Evolutionary conservation across 805 yeast genomes (phyloP).

Genomic region (Starmerella stigmatis): DNA sequence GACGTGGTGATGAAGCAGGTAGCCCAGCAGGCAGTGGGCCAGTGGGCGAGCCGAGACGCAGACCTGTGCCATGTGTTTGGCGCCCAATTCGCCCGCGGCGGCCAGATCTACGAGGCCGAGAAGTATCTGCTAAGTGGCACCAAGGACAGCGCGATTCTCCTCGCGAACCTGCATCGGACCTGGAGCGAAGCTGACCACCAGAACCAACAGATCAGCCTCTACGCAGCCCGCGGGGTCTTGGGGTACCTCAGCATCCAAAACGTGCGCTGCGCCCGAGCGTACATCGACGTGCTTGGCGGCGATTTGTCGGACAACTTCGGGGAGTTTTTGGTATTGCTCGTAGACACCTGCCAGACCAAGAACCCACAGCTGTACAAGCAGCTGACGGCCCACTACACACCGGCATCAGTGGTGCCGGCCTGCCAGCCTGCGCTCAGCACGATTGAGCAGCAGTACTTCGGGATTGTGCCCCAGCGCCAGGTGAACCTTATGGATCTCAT

Average conservation of each 20-base stretch:
- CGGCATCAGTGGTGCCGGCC: slow-evolving; percentile 26
- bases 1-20: slow-evolving; percentile 60
- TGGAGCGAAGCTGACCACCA: slow-evolving; percentile 8
- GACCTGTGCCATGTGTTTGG: slow-evolving; percentile 69
- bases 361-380: slow-evolving; percentile 45
- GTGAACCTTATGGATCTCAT: slow-evolving; percentile 58
- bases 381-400: slow-evolving; percentile 43
- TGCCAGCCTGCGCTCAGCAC: slow-evolving; percentile 39
- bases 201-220: slow-evolving; percentile 15
- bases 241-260: slow-evolving; percentile 65
- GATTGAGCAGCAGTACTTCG: slow-evolving; percentile 55
- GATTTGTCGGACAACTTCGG: slow-evolving; percentile 27
- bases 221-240: slow-evolving; percentile 51
- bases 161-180: slow-evolving; percentile 37
- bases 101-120: slow-evolving; percentile 56
- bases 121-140: slow-evolving; percentile 61
- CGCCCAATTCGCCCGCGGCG: slow-evolving; percentile 41
- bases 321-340: slow-evolving; percentile 58
- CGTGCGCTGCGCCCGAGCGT: slow-evolving; percentile 44
- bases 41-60: slow-evolving; percentile 60
- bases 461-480: slow-evolving; percentile 43
- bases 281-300: slow-evolving; percentile 28
- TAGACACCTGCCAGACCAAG: slow-evolving; percentile 46
- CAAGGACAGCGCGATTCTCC: slow-evolving; percentile 35
- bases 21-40: slow-evolving; percentile 44